These are phyloP conservation scores for Rhizopogon roseolus DNA, from an alignment of 768 basidiomycete genomes.

Conservation along the genomic window DNA sequence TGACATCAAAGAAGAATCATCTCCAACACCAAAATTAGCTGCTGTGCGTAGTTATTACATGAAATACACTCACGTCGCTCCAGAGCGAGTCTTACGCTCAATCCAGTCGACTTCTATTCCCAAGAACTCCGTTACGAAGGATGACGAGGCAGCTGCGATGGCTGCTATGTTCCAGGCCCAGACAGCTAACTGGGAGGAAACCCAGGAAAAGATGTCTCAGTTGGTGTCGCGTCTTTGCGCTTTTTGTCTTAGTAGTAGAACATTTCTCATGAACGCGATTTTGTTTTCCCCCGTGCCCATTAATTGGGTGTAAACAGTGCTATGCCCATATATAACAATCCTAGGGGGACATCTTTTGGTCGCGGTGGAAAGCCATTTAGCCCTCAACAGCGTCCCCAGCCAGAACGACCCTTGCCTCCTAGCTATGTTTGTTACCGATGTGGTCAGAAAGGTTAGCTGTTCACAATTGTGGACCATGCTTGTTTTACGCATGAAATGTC, in stretches of 20 bases:
- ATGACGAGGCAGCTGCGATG: slow-evolving; percentile 93
- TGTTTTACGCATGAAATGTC: slow-evolving; percentile 3
- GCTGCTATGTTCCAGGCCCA: slow-evolving; percentile 98
- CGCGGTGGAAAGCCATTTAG: slow-evolving; percentile 51
- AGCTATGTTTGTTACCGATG: slow-evolving; percentile 99
- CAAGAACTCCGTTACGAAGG: slow-evolving; percentile 42
- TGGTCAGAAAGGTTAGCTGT: slow-evolving; percentile 83
- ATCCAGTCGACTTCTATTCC: slow-evolving; percentile 34
- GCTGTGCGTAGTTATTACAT: slow-evolving; percentile 30
- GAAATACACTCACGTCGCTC: slow-evolving; percentile 14
- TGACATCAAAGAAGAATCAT: slow-evolving; percentile 71
- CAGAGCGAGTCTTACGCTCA: slow-evolving; percentile 21
- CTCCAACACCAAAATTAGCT: slow-evolving; percentile 20
- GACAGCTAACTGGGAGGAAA: slow-evolving; percentile 94
- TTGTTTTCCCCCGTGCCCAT: slow-evolving; percentile 29
- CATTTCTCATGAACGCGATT: slow-evolving; percentile 67
- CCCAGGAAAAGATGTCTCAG: slow-evolving; percentile 99
- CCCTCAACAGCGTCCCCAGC: slow-evolving; percentile 46
- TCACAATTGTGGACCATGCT: neutral
- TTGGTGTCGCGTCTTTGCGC: slow-evolving; percentile 67
- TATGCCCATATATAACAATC: slow-evolving; percentile 58
- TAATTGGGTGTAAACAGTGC: slow-evolving; percentile 44
- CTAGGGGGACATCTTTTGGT: slow-evolving; percentile 59
- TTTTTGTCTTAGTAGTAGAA: slow-evolving; percentile 63
- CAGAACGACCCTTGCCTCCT: slow-evolving; percentile 79